Evolutionary conservation across 371 early-diverging fungal genomes (phyloP), one percentile per base, ranked within the genome.

Genomic region (Gilbertella persicaria): DNA sequence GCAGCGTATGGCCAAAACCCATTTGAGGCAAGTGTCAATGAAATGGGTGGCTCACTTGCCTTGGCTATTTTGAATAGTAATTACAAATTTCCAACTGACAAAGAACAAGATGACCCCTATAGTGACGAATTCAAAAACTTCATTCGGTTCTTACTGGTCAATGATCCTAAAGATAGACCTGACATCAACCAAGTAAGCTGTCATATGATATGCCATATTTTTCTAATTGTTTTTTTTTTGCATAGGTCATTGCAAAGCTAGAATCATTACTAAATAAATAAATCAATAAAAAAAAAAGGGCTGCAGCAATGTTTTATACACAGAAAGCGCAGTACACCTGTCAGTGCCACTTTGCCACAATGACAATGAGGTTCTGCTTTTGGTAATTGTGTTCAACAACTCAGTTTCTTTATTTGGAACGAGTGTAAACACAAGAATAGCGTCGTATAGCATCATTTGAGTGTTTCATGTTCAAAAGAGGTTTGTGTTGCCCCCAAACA

Each of bases 1-100:
- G 79, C 88, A 53, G 87, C 89, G 0, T 88, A 81, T 60, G 83
- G 83, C 0, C 69, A 76, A 33, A 85, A 84, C 30, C 91, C 91
- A 0, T 90, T 88, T 46, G 91, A 88, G 51, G 75, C 80, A 8
- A 83, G 76, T 29, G 64, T 68, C 43, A 83, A 76, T 46, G 85
- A 85, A 35, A 80, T 85, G 33, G 89, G 89, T 40, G 88, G 89
- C 0, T 85, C 85, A 0, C 81, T 88, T 24, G 80, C 85, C 1
- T 69, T 90, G 47, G 87, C 91, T 2, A 87, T 88, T 1, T 41
- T 74, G 42, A 88, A 87, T 29, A 83, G 79, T 3, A 75, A 78
- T 10, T 85, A 80, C 45, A 57, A 67, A 3, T 79, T 83, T 40
- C 89, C 91, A 0, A 45, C 58, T 0, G 41, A 58, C 30, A 50